These are phyloP conservation scores for Tillandsia fasciculata DNA, from an alignment of 176 grass and related monocot species.

Conservation along the genomic window DNA sequence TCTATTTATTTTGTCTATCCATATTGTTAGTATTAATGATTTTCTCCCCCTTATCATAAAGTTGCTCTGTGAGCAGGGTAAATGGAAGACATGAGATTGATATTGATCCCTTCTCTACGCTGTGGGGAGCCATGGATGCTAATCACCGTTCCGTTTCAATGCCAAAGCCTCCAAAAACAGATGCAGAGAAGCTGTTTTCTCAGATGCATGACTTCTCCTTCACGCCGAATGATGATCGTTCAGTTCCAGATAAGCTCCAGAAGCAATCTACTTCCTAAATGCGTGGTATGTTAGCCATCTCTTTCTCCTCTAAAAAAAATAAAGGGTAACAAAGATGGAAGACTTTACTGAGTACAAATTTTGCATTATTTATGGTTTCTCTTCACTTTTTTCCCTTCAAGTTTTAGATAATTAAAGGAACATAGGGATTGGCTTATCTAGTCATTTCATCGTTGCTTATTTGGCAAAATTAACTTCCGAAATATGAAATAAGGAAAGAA, in stretches of 20 bases:
- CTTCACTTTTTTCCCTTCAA: too few species aligned
- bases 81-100: constrained; percentile 18
- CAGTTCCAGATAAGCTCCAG: constrained; percentile 41
- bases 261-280: constrained; percentile 20
- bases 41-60: neutral
- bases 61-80: constrained; percentile 27
- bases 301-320: too few species aligned
- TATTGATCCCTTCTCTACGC: constrained; percentile 32
- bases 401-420: too few species aligned
- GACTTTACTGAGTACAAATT: too few species aligned
- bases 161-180: constrained; percentile 25
- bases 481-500: too few species aligned
- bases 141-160: constrained; percentile 19
- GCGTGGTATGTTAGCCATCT: neutral
- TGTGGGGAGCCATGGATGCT: constrained; percentile 22
- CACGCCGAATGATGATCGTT: constrained; percentile 69
- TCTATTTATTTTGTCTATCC: neutral
- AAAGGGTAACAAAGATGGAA: too few species aligned
- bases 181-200: constrained; percentile 41
- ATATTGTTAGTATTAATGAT: neutral
- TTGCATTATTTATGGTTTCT: too few species aligned
- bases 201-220: constrained; percentile 77
- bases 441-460: too few species aligned
- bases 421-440: too few species aligned
- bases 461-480: too few species aligned